Conservation (phyloP, 306 rosid species). For the Pyrus bretschneideri region DNA sequence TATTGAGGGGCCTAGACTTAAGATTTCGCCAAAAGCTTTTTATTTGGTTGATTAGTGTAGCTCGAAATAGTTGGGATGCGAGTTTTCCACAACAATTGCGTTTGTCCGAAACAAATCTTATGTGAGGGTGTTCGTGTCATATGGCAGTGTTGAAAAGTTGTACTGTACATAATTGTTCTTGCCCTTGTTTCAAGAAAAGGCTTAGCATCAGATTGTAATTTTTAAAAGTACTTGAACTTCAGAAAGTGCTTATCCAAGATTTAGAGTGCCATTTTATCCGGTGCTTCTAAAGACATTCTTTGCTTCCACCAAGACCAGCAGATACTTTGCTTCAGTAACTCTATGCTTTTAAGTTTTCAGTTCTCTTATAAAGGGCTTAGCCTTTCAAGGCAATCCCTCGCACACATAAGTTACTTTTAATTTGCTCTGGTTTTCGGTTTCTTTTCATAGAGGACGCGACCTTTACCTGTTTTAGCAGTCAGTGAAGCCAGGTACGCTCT, state of each 20-base stretch:
- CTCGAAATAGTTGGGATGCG: too few species aligned
- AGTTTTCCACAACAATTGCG: too few species aligned
- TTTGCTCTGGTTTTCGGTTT: neutral
- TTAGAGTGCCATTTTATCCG: neutral
- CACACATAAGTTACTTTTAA: neutral
- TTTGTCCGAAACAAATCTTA: too few species aligned
- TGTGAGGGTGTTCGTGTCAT: too few species aligned
- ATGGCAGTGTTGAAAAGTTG: too few species aligned
- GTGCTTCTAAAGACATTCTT: slow-evolving; percentile 6
- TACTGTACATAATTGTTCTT: neutral
- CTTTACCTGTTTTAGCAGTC: neutral
- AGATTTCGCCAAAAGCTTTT: too few species aligned
- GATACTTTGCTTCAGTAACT: slow-evolving; percentile 20
- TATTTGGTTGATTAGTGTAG: too few species aligned
- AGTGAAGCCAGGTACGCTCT: slow-evolving; percentile 4
- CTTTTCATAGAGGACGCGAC: neutral
- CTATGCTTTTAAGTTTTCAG: neutral
- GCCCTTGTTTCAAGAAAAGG: slow-evolving; percentile 21
- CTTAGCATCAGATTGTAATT: neutral
- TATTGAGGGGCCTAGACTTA: too few species aligned
- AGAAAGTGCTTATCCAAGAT: neutral
- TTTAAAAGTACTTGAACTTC: neutral
- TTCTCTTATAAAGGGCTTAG: neutral
- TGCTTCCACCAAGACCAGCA: slow-evolving; percentile 16
- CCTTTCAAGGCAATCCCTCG: neutral